These are phyloP conservation scores for Plasmodium reichenowi DNA, from an alignment of 169 alveolate genomes.

Conservation along the genomic window DNA sequence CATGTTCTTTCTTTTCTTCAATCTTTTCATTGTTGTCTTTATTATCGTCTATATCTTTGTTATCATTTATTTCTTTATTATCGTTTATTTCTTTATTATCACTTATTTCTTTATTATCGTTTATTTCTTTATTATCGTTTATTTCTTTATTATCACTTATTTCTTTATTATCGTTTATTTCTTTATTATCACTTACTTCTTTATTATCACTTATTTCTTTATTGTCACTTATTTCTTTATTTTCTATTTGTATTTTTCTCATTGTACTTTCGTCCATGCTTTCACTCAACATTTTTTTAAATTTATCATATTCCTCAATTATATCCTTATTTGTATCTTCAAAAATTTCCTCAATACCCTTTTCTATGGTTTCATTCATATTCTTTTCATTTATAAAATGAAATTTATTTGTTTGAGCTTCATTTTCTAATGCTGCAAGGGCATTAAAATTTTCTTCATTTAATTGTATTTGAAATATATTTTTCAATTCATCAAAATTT, in stretches of 20 bases:
- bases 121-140: not conserved
- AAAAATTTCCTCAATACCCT: constrained; percentile 23
- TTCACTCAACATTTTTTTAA: constrained; percentile 3
- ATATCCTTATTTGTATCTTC: constrained; percentile 12
- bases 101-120: not conserved
- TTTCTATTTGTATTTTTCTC: not conserved
- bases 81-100: not conserved
- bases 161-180: too few relatives aligned
- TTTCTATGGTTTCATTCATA: not conserved
- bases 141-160: not conserved
- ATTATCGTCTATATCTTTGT: not conserved
- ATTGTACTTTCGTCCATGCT: constrained; percentile 1
- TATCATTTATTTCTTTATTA: not conserved
- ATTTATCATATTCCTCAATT: constrained; percentile 33
- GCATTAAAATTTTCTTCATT: constrained; percentile 40
- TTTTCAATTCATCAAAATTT: constrained; percentile 41
- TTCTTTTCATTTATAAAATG: constrained; percentile 26
- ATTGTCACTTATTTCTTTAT: too few relatives aligned
- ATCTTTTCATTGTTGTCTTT: constrained; percentile 7
- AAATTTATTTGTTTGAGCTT: constrained; percentile 5
- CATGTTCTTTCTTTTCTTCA: not conserved
- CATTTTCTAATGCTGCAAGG: constrained; percentile 25
- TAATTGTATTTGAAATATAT: constrained; percentile 55
- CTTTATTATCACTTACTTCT: not conserved
- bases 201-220: not conserved